Base-by-base conservation (phyloP, 306 rosid species). In the Pachyrhizus erosus region DNA sequence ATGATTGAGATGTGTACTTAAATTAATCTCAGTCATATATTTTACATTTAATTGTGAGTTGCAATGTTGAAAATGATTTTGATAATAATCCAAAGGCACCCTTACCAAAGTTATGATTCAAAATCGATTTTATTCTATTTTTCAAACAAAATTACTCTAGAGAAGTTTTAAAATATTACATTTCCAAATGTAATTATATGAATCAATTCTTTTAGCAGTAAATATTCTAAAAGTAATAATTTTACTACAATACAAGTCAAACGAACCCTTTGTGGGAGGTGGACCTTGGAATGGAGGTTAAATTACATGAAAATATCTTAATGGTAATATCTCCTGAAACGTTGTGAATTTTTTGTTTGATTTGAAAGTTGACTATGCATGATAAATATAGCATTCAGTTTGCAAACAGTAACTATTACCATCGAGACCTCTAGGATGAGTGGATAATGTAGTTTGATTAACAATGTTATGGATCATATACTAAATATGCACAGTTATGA, bases 371-470 rank as follows among this genome's bases (percentile, higher is more conserved):
- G 43, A 54, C 58, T 54, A 3, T 24, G 71, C 10, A 70, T 12
- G 34, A 45, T 60, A 7, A 64, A 33, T 73, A 65, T 65, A 27
- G 23, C 27, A 9, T 20, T 51, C 26, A 57, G 15, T 8, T 10
- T 52, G 60, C 10, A 23, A 57, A 57, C 27, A 57, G 11, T 58
- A 55, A 55, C 1, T 1, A 21, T 55, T 21, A 21, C 21, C 29
- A 21, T 55, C 12, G 13, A 58, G 34, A 58, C 21, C 34, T 58
- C 64, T 49, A 40, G 1, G 67, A 72, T 52, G 64, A 9, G 14
- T 73, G 70, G 51, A 73, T 43, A 31, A 2, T 73, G 76, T n/a
- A 54, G 43, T 67, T 75, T 79, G 62, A 24, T 54, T 17, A 20
- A 57, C 2, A 24, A 26, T 2, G 66, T 58, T 6, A 14, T 27